Base-by-base conservation (phyloP, 1,284 basidiomycete genomes). In the Erythrobasidium hasegawianum region DNA sequence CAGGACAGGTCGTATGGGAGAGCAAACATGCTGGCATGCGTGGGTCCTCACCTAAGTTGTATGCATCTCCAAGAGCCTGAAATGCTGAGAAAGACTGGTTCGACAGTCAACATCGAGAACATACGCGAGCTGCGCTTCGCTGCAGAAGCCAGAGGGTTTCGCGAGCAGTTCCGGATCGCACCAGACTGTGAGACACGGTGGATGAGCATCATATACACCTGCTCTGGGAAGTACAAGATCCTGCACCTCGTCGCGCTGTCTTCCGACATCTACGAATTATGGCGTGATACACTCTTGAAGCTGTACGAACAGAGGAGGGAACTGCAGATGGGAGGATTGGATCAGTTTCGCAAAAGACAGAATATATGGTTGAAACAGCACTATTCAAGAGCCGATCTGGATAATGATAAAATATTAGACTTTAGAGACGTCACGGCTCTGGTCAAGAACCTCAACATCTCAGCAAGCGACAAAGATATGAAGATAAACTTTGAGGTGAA, bases 101-200 rank as follows among this genome's bases (percentile, higher is more conserved):
- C 11, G 24, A 2, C 74, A 90, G 92, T 96, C 62, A 87, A 89
- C 2, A 87, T 97, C 71, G 90, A 91, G 76, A 85, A 85, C 71
- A 92, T 98, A 76, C 88, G 92, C 69, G 94, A 97, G 75, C 84
- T 98, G 9, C 87, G 95, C 13, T 84, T 87, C 7, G 89, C 87
- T 52, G 74, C 84, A 10, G 84, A 89, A 69, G 85, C 90, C 27
- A 81, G 87, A 39, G 87, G 88, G 72, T 89, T 90, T 74, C 86
- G 89, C 68, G 83, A 86, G 54, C 86, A 88, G 70, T 87, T 89
- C 74, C 85, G 87, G 39, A 74, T 80, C 29, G 72, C 75, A 22
- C 73, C 77, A 2, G 76, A 77, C 27, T 77, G 80, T 66, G 78
- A 79, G 59, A 74, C 77, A 2, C 77, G 78, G 7, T 81, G 81